A percentile compares a stretch with the other conserved stretches of the same genome.
Evolutionary conservation across 164 flowering plant genomes (phyloP).

Genomic region (Macadamia tetraphylla): DNA sequence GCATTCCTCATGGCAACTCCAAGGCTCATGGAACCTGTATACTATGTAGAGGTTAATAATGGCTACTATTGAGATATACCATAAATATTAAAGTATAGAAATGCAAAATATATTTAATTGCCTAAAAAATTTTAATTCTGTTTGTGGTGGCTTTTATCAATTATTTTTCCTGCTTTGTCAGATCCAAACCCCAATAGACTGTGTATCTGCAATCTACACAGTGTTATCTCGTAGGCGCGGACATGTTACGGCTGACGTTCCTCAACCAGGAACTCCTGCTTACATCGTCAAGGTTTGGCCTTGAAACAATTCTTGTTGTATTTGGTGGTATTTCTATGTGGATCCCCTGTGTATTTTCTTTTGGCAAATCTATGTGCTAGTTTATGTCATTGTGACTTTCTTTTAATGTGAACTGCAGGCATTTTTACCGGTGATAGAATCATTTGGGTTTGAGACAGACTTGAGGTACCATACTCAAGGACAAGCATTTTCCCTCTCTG

Average conservation of each 20-base stretch:
- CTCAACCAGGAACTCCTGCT: conserved; percentile 98
- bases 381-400: conserved; percentile 4
- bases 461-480: conserved; percentile 97
- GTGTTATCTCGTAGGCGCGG: conserved; percentile 98
- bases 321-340: neutral
- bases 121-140: no score
- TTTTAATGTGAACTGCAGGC: conserved; percentile 46
- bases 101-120: neutral
- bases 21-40: conserved; percentile 96
- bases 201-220: conserved; percentile 94
- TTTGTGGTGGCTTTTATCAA: neutral
- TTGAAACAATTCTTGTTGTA: neutral
- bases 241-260: conserved; percentile 92
- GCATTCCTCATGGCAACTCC: conserved; percentile 98
- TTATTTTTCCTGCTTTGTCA: conserved; percentile 27
- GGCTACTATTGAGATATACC: neutral
- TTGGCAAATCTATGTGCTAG: no score
- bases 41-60: conserved; percentile 77
- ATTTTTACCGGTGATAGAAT: conserved; percentile 91
- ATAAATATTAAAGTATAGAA: neutral
- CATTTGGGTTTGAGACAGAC: conserved; percentile 98
- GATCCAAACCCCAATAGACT: conserved; percentile 99
- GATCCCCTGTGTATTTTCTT: neutral
- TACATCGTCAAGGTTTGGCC: conserved; percentile 87
- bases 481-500: conserved; percentile 83